Conservation (phyloP, 176 grass and related monocot genomes). For the Thalia dealbata region DNA sequence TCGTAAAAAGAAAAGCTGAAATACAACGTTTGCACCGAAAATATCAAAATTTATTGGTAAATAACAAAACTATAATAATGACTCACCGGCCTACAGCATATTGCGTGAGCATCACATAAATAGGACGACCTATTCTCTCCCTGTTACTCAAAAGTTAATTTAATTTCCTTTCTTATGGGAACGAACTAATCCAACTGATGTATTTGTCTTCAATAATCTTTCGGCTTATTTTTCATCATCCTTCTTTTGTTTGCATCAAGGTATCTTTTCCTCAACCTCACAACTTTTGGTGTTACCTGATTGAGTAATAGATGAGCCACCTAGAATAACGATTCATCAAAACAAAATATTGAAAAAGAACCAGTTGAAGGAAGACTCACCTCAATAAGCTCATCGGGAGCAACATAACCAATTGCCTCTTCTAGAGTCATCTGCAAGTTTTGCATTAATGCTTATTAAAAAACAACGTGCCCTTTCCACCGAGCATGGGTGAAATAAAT, state of each 20-base stretch:
- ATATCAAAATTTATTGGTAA: neutral
- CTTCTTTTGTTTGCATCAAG: constrained; percentile 88
- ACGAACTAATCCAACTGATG: neutral
- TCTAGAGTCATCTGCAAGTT: constrained; percentile 88
- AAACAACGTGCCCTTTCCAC: no score
- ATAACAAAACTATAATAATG: neutral
- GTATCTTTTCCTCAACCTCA: constrained; percentile 88
- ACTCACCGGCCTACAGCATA: neutral
- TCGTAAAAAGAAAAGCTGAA: neutral
- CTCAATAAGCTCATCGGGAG: constrained; percentile 98
- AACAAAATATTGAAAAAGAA: constrained; percentile 7
- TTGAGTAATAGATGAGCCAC: neutral
- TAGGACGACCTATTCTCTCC: neutral
- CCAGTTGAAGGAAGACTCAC: constrained; percentile 32
- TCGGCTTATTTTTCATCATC: constrained; percentile 89
- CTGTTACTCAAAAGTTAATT: neutral
- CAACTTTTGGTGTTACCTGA: constrained; percentile 83
- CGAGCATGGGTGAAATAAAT: no score
- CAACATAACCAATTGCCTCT: constrained; percentile 99
- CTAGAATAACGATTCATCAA: constrained; percentile 18
- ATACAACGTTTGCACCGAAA: neutral
- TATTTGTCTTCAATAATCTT: constrained; percentile 35
- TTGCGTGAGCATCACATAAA: no score
- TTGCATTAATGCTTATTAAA: no score
- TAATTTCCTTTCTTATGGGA: neutral